Evolutionary conservation across 345 rosid species (phyloP), one percentile per base, ranked within the genome.

Genomic region (Brassica nigra): DNA sequence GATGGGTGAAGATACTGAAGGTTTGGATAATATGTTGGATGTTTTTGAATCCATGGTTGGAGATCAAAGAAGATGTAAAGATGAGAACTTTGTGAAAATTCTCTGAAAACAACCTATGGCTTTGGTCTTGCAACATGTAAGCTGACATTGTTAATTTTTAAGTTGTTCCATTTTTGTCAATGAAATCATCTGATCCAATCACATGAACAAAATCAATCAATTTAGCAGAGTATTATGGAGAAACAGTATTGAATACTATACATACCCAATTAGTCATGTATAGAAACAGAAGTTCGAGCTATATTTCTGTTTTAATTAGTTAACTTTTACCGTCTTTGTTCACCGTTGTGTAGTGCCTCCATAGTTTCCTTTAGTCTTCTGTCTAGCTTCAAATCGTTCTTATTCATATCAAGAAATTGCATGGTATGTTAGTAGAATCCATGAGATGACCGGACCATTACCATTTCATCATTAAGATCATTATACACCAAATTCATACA

Each of bases 21-120:
- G 88, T 5, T 84, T 93, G 78, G 87, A 90, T 68, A 78, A 81
- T 44, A 84, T 91, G 70, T 83, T 93, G 88, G 87, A 87, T 83
- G 97, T 90, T 76, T 91, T 91, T 16, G 88, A 82, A 79, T 90
- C 91, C 5, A 91, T 93, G 98, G 93, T 93, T 44, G 86, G 71
- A 1, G 97, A 91, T 83, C 97, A 91, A 83, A 84, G 97, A 76
- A 85, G 83, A 68, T 88, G 86, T 74, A 90, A 86, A 83, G 72
- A 82, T 62, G 93, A 89, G 83, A 89, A 91, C 54, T 69, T 69
- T 80, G 79, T 39, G 70, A 68, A 81, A 77, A 67, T 10, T 49
- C 33, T 69, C 75, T 70, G 69, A 74, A 15, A 33, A 20, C 68
- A 23, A 23, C 27, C 16, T 65, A 9, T 27, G 59, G 6, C 23